Evolutionary conservation across 1,284 basidiomycete genomes (phyloP).

Genomic region (Porogramme epimiltina): DNA sequence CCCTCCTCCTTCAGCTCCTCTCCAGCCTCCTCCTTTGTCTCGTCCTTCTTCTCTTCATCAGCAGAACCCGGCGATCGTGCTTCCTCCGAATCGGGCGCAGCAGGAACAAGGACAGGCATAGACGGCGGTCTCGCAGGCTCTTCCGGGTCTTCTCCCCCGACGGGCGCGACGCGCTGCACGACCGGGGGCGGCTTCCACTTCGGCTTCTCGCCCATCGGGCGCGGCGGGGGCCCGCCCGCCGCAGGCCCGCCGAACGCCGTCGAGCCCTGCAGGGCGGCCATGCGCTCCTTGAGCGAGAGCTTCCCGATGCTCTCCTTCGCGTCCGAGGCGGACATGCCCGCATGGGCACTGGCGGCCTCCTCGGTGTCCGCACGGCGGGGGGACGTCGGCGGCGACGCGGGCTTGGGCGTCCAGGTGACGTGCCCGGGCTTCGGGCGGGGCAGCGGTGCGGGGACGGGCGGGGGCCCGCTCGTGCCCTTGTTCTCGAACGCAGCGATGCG

Average conservation of each 20-base stretch:
- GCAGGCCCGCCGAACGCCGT: constrained; percentile 70
- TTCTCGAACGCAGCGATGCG: constrained; percentile 83
- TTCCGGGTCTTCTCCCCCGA: constrained; percentile 38
- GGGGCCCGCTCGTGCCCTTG: constrained; percentile 43
- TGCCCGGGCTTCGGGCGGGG: constrained; percentile 72
- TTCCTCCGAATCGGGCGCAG: constrained; percentile 38
- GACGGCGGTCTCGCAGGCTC: constrained; percentile 36
- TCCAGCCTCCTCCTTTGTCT: constrained; percentile 30
- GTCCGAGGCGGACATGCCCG: constrained; percentile 79
- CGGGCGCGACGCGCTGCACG: constrained; percentile 45
- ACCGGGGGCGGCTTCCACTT: constrained; percentile 79
- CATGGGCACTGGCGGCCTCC: constrained; percentile 25
- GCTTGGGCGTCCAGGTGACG: constrained; percentile 67
- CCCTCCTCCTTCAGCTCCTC: constrained; percentile 46
- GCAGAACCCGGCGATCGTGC: constrained; percentile 43
- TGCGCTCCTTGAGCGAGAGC: constrained; percentile 85
- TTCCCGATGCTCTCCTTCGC: constrained; percentile 80
- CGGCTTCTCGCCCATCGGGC: constrained; percentile 68
- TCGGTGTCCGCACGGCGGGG: constrained; percentile 30
- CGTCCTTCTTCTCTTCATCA: constrained; percentile 31
- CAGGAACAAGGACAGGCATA: constrained; percentile 17
- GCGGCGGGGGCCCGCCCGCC: constrained; percentile 51
- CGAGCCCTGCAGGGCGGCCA: constrained; percentile 85
- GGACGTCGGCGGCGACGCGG: constrained; percentile 54
- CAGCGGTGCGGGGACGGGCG: constrained; percentile 49